Evolutionary conservation across 768 basidiomycete species (phyloP).

Genomic region (Psilocybe cyanescens): DNA sequence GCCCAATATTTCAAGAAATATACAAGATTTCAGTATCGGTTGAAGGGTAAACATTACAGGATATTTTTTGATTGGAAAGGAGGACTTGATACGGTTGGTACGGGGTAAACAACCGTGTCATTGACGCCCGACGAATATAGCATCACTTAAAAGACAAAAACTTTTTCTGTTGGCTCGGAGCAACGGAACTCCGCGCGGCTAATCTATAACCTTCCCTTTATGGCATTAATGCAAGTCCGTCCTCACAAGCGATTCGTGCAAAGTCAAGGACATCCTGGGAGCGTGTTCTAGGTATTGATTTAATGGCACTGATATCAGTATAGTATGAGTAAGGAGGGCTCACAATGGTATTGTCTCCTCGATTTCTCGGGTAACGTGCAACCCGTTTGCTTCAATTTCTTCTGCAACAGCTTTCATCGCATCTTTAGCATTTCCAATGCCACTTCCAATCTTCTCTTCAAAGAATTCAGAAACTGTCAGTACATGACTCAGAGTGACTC

Average conservation of each 20-base stretch:
- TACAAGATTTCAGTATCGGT: neutral
- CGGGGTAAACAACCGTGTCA: conserved; percentile 18
- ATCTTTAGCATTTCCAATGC: conserved; percentile 48
- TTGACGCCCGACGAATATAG: conserved; percentile 24
- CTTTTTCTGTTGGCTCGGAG: conserved; percentile 48
- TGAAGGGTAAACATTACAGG: conserved; percentile 12
- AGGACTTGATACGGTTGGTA: conserved; percentile 15
- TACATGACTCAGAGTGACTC: conserved; percentile 45
- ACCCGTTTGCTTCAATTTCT: conserved; percentile 65
- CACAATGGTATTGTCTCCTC: conserved; percentile 46
- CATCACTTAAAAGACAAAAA: conserved; percentile 36
- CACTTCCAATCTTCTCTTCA: conserved; percentile 50
- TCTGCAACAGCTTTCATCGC: conserved; percentile 61
- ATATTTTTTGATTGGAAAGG: conserved; percentile 11
- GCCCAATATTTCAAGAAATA: conserved; percentile 13
- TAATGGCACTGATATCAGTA: neutral
- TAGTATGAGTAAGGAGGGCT: conserved; percentile 30
- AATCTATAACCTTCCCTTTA: conserved; percentile 31
- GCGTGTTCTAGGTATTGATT: conserved; percentile 33
- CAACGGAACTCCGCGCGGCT: conserved; percentile 37
- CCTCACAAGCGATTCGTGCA: conserved; percentile 55
- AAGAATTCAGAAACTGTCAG: conserved; percentile 54
- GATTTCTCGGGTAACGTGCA: conserved; percentile 40
- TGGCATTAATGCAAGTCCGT: conserved; percentile 59
- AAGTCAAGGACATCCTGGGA: conserved; percentile 58